phyloP scores from a whole-genome alignment of 1,284 basidiomycete species.

The Melampsora americana region DNA sequence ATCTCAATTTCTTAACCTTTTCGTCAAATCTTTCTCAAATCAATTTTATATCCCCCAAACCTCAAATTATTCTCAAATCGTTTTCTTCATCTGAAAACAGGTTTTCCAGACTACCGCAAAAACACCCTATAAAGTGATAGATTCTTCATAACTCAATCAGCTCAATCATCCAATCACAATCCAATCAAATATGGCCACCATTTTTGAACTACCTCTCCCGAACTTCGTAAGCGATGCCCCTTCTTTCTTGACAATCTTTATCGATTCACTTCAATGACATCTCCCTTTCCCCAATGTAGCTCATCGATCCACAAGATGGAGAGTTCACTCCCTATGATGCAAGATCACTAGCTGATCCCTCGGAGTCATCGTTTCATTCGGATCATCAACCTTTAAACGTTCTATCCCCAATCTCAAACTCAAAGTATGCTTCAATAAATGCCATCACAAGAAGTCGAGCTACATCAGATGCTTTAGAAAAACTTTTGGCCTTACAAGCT shows the following conservation, averaged over 20 bases:
- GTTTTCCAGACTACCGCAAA: no score
- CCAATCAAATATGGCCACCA: no score
- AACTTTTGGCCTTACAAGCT: no score
- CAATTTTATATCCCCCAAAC: no score
- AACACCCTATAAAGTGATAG: no score
- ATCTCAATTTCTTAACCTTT: no score
- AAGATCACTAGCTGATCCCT: not conserved
- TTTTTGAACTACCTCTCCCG: conserved; percentile 4
- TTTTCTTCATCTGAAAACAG: no score
- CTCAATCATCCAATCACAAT: no score
- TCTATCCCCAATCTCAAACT: not conserved
- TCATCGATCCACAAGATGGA: conserved; percentile 34
- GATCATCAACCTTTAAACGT: not conserved
- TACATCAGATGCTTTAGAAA: no score
- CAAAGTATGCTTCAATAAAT: conserved; percentile 2
- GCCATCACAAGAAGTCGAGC: not conserved
- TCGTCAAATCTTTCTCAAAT: no score
- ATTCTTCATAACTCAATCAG: no score
- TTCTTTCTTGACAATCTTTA: not conserved
- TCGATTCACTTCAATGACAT: not conserved
- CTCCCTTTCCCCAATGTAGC: not conserved
- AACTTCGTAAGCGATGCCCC: conserved; percentile 9
- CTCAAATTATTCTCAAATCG: no score
- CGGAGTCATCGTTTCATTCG: conserved; percentile 3
- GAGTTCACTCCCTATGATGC: conserved; percentile 25